Percentiles rank a stretch among this genome's conserved stretches.
Conservation (phyloP, 805 yeast genomes). For the Metschnikowia vanudenii region DNA sequence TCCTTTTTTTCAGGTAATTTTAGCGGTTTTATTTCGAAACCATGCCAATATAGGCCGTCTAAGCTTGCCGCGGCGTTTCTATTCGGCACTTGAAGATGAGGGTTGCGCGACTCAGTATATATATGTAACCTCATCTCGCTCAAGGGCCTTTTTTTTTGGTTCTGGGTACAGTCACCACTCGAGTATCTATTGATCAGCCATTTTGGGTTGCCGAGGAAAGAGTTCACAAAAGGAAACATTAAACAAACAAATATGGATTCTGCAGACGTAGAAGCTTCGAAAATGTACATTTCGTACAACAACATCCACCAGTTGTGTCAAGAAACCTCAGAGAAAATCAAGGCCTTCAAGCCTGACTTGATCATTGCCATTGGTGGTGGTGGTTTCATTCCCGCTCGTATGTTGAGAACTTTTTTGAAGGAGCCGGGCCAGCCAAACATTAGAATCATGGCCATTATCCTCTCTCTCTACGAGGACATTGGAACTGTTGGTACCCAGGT, state of each 20-base stretch:
- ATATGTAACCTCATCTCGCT: conserved; percentile 8
- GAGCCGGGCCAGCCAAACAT: conserved; percentile 85
- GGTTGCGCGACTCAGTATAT: conserved; percentile 11
- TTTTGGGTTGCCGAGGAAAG: conserved; percentile 3
- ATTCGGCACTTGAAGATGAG: conserved; percentile 1
- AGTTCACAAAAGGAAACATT: neutral
- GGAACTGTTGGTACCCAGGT: conserved; percentile 48
- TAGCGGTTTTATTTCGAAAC: no score
- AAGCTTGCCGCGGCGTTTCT: conserved; percentile 12
- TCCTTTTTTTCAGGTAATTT: no score
- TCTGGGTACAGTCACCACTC: conserved; percentile 11
- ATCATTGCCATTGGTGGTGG: conserved; percentile 96
- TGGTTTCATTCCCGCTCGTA: conserved; percentile 96
- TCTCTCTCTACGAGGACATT: conserved; percentile 85
- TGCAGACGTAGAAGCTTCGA: conserved; percentile 22
- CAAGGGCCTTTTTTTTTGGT: conserved; percentile 2
- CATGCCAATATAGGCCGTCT: neutral
- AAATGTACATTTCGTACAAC: conserved; percentile 68
- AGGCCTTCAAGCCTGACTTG: conserved; percentile 44
- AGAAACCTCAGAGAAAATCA: conserved; percentile 54
- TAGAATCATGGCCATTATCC: conserved; percentile 91
- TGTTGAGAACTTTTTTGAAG: conserved; percentile 87
- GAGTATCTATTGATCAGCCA: conserved; percentile 3
- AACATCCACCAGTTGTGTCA: conserved; percentile 82
- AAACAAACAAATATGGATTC: conserved; percentile 17